Evolutionary conservation across 805 yeast species (phyloP).

Genomic region (Wickerhamiella lipophila): DNA sequence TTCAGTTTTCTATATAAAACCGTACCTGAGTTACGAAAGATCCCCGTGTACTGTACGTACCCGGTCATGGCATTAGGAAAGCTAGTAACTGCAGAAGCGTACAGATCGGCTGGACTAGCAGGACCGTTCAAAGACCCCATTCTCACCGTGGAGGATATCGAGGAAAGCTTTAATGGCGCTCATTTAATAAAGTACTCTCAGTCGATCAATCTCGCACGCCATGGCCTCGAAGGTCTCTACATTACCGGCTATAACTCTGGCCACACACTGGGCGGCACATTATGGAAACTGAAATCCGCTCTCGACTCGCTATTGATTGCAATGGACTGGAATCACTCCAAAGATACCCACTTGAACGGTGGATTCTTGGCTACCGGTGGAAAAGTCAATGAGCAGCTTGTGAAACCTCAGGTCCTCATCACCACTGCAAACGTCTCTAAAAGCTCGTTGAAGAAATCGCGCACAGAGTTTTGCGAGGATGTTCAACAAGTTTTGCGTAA

Average conservation of each 20-base stretch:
- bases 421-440: constrained; percentile 48
- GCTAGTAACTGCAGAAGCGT: constrained; percentile 70
- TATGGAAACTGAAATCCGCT: constrained; percentile 66
- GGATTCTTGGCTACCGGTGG: constrained; percentile 51
- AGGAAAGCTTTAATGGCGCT: constrained; percentile 63
- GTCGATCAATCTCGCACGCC: constrained; percentile 37
- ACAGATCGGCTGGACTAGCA: constrained; percentile 55
- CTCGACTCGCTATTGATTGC: constrained; percentile 78
- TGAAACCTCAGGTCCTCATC: constrained; percentile 72
- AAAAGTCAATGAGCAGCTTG: constrained; percentile 44
- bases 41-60: constrained; percentile 77
- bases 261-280: constrained; percentile 83
- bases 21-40: constrained; percentile 42
- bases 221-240: constrained; percentile 22
- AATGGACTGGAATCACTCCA: constrained; percentile 89
- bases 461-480: constrained; percentile 48
- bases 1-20: constrained; percentile 50
- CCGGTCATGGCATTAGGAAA: constrained; percentile 83
- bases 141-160: constrained; percentile 58
- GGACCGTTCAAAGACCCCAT: constrained; percentile 41
- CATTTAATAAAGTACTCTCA: constrained; percentile 67
- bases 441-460: constrained; percentile 50
- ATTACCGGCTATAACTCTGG: constrained; percentile 85
- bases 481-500: constrained; percentile 53
- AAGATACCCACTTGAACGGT: constrained; percentile 69